These are phyloP conservation scores for Venturia pyrina DNA, from an alignment of 2,329 filamentous ascomycete genomes.

Conservation along the genomic window DNA sequence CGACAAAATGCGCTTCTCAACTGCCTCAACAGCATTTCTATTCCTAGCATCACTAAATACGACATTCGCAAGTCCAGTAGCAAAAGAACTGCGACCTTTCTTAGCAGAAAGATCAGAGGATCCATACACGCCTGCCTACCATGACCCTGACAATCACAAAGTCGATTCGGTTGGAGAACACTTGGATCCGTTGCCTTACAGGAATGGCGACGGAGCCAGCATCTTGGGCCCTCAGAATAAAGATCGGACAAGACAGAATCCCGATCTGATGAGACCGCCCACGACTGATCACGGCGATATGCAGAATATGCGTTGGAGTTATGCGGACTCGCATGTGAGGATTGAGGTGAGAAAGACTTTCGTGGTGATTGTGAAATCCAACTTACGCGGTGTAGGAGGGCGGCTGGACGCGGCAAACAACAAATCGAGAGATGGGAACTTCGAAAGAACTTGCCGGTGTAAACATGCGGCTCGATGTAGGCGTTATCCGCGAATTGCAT, in stretches of 20 bases:
- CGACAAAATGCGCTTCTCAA: neutral
- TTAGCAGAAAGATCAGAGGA: constrained; percentile 15
- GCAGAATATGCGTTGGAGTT: constrained; percentile 59
- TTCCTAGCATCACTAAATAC: neutral
- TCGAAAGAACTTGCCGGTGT: constrained; percentile 65
- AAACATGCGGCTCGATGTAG: constrained; percentile 66
- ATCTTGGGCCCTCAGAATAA: constrained; percentile 62
- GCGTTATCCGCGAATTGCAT: constrained; percentile 66
- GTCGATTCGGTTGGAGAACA: constrained; percentile 50
- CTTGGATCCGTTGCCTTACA: constrained; percentile 52
- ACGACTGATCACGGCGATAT: constrained; percentile 63
- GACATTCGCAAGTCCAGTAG: neutral
- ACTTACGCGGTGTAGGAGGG: constrained; percentile 34
- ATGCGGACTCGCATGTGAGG: constrained; percentile 36
- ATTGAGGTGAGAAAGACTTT: constrained; percentile 35
- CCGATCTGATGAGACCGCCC: constrained; percentile 61
- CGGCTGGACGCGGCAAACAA: constrained; percentile 69
- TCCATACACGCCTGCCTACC: constrained; percentile 51
- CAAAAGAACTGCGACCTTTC: neutral
- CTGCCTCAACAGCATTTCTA: neutral
- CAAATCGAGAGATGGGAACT: constrained; percentile 51
- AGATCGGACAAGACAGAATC: constrained; percentile 57
- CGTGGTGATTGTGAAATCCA: neutral
- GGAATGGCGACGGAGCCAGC: constrained; percentile 49
- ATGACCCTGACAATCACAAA: constrained; percentile 52